Conservation (phyloP, 2,329 filamentous ascomycete genomes). For the Cercospora beticola region DNA sequence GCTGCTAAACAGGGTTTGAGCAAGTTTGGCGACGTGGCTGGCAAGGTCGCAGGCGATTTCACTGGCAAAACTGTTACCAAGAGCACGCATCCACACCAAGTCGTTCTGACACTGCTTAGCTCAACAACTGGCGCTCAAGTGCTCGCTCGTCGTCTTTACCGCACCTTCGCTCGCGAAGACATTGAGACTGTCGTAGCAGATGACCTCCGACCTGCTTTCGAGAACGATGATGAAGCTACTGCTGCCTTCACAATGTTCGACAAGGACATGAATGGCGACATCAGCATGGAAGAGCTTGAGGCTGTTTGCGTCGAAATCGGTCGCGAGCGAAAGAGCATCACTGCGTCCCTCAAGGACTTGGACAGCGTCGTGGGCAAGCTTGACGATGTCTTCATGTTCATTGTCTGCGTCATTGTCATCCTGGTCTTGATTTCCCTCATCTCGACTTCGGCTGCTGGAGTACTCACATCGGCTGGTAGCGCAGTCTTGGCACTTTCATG, state of each 20-base stretch:
- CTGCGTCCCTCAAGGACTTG: slow-evolving; percentile 88
- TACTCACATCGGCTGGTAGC: slow-evolving; percentile 85
- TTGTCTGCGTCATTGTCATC: slow-evolving; percentile 76
- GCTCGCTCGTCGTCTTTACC: slow-evolving; percentile 81
- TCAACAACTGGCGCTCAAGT: slow-evolving; percentile 75
- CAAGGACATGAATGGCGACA: slow-evolving; percentile 94
- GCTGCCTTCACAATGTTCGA: slow-evolving; percentile 91
- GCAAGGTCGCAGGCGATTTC: slow-evolving; percentile 85
- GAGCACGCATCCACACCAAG: slow-evolving; percentile 78
- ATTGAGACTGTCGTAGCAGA: slow-evolving; percentile 74
- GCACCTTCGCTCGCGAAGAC: slow-evolving; percentile 74
- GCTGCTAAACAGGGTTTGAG: slow-evolving; percentile 73
- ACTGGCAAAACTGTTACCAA: slow-evolving; percentile 69
- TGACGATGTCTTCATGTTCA: slow-evolving; percentile 83
- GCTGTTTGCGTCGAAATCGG: slow-evolving; percentile 92
- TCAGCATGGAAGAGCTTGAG: slow-evolving; percentile 92
- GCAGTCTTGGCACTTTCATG: slow-evolving; percentile 86
- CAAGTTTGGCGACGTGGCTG: slow-evolving; percentile 82
- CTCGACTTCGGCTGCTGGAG: slow-evolving; percentile 84
- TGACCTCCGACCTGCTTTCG: slow-evolving; percentile 76
- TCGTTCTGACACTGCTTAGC: slow-evolving; percentile 74
- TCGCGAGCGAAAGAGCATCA: slow-evolving; percentile 91
- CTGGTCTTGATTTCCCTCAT: slow-evolving; percentile 88
- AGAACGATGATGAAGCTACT: slow-evolving; percentile 80
- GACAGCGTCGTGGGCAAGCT: slow-evolving; percentile 91